A percentile compares a stretch with the other conserved stretches of the same genome.
These are phyloP conservation scores for Ceratocystis papillata DNA, from an alignment of 2,329 filamentous ascomycete genomes.

Conservation along the genomic window DNA sequence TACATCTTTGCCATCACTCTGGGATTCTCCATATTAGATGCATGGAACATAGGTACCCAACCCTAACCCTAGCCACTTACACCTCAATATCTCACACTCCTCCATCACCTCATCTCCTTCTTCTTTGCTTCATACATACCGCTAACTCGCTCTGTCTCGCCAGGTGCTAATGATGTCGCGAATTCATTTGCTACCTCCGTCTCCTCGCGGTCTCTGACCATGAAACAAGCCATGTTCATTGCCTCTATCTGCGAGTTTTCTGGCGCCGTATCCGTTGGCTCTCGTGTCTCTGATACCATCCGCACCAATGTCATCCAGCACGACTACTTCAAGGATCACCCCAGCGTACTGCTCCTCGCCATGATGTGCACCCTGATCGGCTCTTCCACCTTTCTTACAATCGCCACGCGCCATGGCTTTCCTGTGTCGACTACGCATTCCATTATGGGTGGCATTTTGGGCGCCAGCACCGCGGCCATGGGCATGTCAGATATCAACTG, in stretches of 20 bases:
- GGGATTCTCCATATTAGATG: slow-evolving; percentile 47
- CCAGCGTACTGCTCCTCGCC: slow-evolving; percentile 41
- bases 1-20: slow-evolving; percentile 48
- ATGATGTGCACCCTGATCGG: slow-evolving; percentile 46
- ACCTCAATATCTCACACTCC: neutral
- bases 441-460: slow-evolving; percentile 37
- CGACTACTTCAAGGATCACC: slow-evolving; percentile 35
- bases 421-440: slow-evolving; percentile 47
- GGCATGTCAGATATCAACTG: slow-evolving; percentile 33
- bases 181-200: slow-evolving; percentile 41
- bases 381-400: slow-evolving; percentile 42
- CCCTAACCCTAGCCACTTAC: neutral
- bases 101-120: neutral
- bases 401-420: slow-evolving; percentile 42
- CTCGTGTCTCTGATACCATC: slow-evolving; percentile 37
- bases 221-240: slow-evolving; percentile 38
- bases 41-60: slow-evolving; percentile 45
- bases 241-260: slow-evolving; percentile 37
- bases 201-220: slow-evolving; percentile 38
- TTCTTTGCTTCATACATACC: too few species aligned
- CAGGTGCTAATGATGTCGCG: slow-evolving; percentile 42
- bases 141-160: neutral
- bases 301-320: slow-evolving; percentile 39
- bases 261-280: slow-evolving; percentile 35
- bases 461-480: slow-evolving; percentile 32